Conservation (phyloP, 805 yeast species). For the Candida ficus region DNA sequence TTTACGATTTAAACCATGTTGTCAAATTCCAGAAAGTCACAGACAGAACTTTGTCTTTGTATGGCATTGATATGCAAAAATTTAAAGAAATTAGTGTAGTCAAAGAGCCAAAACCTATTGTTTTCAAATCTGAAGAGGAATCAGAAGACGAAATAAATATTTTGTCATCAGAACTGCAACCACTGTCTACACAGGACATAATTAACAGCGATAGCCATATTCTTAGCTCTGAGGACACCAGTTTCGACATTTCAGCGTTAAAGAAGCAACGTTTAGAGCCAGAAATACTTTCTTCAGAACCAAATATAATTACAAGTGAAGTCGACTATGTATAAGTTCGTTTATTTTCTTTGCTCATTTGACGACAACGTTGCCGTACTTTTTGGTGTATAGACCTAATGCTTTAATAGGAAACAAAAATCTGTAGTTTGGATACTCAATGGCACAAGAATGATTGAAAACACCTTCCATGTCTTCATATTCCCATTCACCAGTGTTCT, state of each 20-base stretch:
- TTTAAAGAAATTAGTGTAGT: conserved; percentile 4
- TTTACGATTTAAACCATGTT: conserved; percentile 9
- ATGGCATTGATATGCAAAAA: conserved; percentile 8
- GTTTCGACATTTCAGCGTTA: neutral
- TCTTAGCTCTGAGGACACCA: conserved; percentile 1
- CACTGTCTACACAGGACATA: conserved; percentile 1
- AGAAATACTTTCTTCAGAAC: conserved; percentile 8
- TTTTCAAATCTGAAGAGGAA: neutral
- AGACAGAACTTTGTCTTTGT: neutral
- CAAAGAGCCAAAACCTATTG: conserved; percentile 2
- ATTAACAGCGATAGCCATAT: neutral
- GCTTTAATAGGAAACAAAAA: conserved; percentile 92
- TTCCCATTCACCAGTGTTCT: conserved; percentile 75
- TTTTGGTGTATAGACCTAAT: conserved; percentile 57
- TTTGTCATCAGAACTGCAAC: neutral
- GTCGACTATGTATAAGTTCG: too few relatives aligned
- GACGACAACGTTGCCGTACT: conserved; percentile 9
- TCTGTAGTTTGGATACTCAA: conserved; percentile 92
- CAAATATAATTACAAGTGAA: conserved; percentile 10
- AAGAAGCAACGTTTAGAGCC: conserved; percentile 2
- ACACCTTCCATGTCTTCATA: conserved; percentile 91
- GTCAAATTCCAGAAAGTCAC: conserved; percentile 6
- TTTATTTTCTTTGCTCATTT: neutral
- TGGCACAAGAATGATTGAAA: conserved; percentile 89
- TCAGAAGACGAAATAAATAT: neutral